Percentiles rank a stretch among this genome's conserved stretches.
These are phyloP conservation scores for Sherardia arvensis DNA, from an alignment of 257 asterid genomes.

Conservation along the genomic window DNA sequence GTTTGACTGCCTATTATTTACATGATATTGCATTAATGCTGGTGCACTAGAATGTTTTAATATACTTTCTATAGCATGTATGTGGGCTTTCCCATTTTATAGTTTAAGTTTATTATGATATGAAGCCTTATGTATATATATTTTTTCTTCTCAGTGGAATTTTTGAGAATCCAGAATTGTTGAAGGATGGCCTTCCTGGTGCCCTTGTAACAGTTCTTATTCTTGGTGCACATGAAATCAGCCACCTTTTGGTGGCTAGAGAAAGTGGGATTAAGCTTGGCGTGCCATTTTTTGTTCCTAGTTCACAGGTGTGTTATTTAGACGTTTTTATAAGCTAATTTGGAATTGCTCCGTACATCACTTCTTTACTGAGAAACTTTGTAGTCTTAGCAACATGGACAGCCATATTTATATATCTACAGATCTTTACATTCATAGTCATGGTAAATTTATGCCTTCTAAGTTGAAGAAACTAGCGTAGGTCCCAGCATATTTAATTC, in stretches of 20 bases:
- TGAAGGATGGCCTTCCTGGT: conserved; percentile 85
- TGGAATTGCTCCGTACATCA: neutral
- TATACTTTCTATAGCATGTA: neutral
- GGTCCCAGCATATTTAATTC: no score
- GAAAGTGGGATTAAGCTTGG: conserved; percentile 73
- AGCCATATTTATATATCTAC: no score
- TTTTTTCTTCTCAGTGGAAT: conserved; percentile 45
- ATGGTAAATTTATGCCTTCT: no score
- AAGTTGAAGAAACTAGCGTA: no score
- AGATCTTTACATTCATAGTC: neutral
- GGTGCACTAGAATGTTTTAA: neutral
- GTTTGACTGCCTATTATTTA: neutral
- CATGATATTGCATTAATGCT: neutral
- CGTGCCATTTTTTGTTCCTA: conserved; percentile 88
- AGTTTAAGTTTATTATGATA: neutral
- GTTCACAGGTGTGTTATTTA: conserved; percentile 74
- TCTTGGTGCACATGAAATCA: conserved; percentile 69
- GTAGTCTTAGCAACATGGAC: neutral
- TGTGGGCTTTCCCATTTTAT: neutral
- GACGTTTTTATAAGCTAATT: conserved; percentile 9
- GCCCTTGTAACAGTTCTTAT: conserved; percentile 79
- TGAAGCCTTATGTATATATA: neutral
- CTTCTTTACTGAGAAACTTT: neutral
- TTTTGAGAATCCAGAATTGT: conserved; percentile 57
- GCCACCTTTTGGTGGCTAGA: conserved; percentile 70